Evolutionary conservation across 768 basidiomycete genomes (phyloP).

Genomic region (Russula brevipes): DNA sequence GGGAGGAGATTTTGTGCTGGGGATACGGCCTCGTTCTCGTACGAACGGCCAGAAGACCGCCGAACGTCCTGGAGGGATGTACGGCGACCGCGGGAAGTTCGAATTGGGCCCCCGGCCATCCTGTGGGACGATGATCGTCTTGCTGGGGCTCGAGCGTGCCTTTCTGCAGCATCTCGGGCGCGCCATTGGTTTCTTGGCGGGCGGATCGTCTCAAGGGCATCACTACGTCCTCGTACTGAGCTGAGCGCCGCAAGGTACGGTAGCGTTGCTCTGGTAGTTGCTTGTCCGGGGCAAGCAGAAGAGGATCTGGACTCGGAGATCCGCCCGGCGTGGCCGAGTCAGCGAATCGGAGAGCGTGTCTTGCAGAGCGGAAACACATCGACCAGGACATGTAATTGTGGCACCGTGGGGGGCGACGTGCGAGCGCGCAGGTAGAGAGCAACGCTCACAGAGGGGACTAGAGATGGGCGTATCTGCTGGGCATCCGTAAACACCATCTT

Average conservation of each 20-base stretch:
- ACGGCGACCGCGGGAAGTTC: constrained; percentile 1
- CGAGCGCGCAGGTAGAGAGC: not conserved
- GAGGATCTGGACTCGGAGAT: constrained; percentile 11
- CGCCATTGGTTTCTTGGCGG: not conserved
- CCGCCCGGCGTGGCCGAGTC: not conserved
- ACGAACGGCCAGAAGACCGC: not conserved
- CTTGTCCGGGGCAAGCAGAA: constrained; percentile 3
- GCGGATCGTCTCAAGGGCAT: constrained; percentile 9
- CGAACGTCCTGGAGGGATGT: not conserved
- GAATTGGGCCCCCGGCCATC: not conserved
- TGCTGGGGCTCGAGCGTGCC: not conserved
- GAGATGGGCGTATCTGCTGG: not conserved
- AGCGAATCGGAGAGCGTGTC: not conserved
- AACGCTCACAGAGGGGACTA: not conserved
- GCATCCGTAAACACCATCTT: constrained; percentile 16
- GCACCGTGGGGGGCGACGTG: not conserved
- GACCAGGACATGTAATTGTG: not conserved
- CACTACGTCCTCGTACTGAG: not conserved
- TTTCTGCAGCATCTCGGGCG: not conserved
- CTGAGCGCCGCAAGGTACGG: not conserved
- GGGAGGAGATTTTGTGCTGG: not conserved
- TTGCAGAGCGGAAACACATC: not conserved
- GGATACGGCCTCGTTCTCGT: constrained; percentile 3
- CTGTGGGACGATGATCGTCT: constrained; percentile 6
- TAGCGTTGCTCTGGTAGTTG: constrained; percentile 4